These are phyloP conservation scores for Prunella vulgaris DNA, from an alignment of 257 asterid genomes.

Conservation along the genomic window DNA sequence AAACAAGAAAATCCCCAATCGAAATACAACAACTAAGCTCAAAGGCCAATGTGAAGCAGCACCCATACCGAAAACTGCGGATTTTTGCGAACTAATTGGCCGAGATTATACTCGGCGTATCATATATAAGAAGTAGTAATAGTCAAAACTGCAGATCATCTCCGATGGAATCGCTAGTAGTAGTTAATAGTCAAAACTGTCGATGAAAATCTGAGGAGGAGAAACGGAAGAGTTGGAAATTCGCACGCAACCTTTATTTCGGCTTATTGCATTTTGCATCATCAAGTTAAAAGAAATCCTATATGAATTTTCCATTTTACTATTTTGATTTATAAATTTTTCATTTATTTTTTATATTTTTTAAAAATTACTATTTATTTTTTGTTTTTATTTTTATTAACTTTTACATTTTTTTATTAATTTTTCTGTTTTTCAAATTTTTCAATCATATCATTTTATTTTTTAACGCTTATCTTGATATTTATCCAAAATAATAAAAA, in stretches of 20 bases:
- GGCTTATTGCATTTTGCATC: neutral
- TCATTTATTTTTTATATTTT: too few relatives aligned
- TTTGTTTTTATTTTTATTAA: too few relatives aligned
- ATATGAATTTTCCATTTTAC: too few relatives aligned
- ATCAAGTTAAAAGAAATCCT: too few relatives aligned
- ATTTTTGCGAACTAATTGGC: neutral
- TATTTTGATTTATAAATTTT: too few relatives aligned
- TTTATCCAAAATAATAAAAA: too few relatives aligned
- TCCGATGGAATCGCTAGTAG: slow-evolving; percentile 9
- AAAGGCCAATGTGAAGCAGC: slow-evolving; percentile 26
- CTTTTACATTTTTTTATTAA: too few relatives aligned
- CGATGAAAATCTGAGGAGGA: slow-evolving; percentile 11
- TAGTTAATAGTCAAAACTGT: neutral
- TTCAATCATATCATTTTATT: too few relatives aligned
- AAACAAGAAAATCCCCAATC: slow-evolving; percentile 26
- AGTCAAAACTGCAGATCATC: neutral
- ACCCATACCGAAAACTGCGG: slow-evolving; percentile 31
- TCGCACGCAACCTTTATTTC: neutral
- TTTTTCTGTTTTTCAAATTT: too few relatives aligned
- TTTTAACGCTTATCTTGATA: too few relatives aligned
- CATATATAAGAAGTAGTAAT: neutral
- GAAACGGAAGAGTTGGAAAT: neutral
- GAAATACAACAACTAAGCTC: slow-evolving; percentile 22
- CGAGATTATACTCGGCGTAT: neutral
- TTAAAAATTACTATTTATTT: too few relatives aligned